Evolutionary conservation across 129 eudicot species (phyloP).

Genomic region (Tagetes patula): DNA sequence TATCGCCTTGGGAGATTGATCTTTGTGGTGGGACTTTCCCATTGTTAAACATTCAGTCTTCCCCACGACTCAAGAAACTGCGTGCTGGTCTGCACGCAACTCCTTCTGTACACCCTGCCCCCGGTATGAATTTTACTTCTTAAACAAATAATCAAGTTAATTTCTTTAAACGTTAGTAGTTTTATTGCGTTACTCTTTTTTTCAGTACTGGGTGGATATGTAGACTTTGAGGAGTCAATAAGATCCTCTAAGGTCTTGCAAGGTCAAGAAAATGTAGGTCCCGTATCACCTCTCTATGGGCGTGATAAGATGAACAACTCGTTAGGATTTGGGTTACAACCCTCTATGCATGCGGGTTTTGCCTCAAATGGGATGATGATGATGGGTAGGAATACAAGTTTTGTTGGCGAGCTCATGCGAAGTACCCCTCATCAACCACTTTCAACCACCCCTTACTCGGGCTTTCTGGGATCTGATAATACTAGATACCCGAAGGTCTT

Average conservation of each 20-base stretch:
- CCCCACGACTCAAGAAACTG: slow-evolving; percentile 78
- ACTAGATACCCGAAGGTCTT: slow-evolving; percentile 86
- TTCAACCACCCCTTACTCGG: slow-evolving; percentile 53
- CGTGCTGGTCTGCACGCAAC: slow-evolving; percentile 61
- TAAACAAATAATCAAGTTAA: background rate
- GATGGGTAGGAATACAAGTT: slow-evolving; percentile 33
- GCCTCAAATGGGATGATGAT: slow-evolving; percentile 44
- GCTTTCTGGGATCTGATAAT: slow-evolving; percentile 71
- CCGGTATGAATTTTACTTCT: slow-evolving; percentile 30
- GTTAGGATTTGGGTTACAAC: slow-evolving; percentile 51
- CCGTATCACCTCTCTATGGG: slow-evolving; percentile 56
- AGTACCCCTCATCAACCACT: slow-evolving; percentile 46
- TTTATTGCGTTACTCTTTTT: slow-evolving; percentile 8
- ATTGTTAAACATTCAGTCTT: slow-evolving; percentile 65
- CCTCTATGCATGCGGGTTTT: slow-evolving; percentile 45
- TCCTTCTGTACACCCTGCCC: slow-evolving; percentile 50
- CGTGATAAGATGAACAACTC: slow-evolving; percentile 60
- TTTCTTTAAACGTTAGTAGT: background rate
- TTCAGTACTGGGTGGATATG: slow-evolving; percentile 64
- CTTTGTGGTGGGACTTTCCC: slow-evolving; percentile 61
- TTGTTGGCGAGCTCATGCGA: slow-evolving; percentile 46
- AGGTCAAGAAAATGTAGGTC: slow-evolving; percentile 98
- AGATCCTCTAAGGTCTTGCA: slow-evolving; percentile 99
- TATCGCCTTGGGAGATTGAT: slow-evolving; percentile 96
- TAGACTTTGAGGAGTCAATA: slow-evolving; percentile 83